Evolutionary conservation across 768 basidiomycete species (phyloP), one percentile per base, ranked within the genome.

Genomic region (Suillus luteus): DNA sequence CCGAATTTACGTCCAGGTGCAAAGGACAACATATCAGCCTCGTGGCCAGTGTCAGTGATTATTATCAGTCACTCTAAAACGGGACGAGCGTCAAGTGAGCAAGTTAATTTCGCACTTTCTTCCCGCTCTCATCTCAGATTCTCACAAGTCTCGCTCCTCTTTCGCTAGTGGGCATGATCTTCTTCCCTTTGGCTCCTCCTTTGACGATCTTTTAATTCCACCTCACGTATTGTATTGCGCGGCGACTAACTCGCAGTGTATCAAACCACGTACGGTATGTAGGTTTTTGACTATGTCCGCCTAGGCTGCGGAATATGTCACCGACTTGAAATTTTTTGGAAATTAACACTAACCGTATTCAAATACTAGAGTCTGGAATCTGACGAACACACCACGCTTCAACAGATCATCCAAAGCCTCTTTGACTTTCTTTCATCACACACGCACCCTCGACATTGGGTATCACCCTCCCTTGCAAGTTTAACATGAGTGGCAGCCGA

Each of bases 241-340:
- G 27, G 35, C 31, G 22, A 41, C 22, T 58, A 12, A 27, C 17
- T 35, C 46, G 41, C 41, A 41, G 43, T 61, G 62, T 33, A 61
- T 60, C 49, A 33, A 38, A 60, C 70, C 63, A 75, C 70, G 70
- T 73, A 68, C 66, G 63, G 70, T 73, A 68, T 65, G 73, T 67
- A 24, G 44, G 2, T 46, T 52, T 40, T 40, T 22, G n/a, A 12
- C 55, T 51, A 41, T 22, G n/a, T 46, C 62, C 62, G 24, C 51
- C 60, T 65, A 52, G 19, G 55, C 59, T 55, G 35, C 33, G 38
- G 43, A 40, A 44, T 48, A 65, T 62, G 51, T 61, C 61, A 55
- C 46, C 44, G 57, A 41, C 44, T 35, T 24, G 55, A 51, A 40
- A 15, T 31, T 54, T 55, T 48, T 54, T 60, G n/a, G 55, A 40